These are phyloP conservation scores for Aureobasidium namibiae DNA, from an alignment of 2,329 filamentous ascomycete genomes.

Conservation along the genomic window DNA sequence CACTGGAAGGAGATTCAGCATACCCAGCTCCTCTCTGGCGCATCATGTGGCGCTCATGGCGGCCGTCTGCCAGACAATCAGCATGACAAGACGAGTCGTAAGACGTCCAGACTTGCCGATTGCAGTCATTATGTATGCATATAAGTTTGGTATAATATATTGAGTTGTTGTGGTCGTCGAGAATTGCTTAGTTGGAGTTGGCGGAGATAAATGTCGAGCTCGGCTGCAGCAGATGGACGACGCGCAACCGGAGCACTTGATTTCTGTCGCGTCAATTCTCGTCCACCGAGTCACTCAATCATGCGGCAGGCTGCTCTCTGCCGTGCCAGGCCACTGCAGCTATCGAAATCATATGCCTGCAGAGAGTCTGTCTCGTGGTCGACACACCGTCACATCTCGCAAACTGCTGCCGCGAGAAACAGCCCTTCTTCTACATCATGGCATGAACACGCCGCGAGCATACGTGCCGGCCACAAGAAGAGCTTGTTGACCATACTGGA, in stretches of 20 bases:
- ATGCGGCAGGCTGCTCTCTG: neutral
- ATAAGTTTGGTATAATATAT: neutral
- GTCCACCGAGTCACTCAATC: neutral
- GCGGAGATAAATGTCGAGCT: neutral
- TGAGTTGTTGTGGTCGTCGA: neutral
- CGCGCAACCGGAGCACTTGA: neutral
- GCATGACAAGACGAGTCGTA: neutral
- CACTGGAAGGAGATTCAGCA: too few species aligned
- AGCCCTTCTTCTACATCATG: neutral
- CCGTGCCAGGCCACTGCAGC: neutral
- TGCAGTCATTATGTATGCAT: neutral
- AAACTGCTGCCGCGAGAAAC: neutral
- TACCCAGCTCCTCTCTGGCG: constrained; percentile 16
- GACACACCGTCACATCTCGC: neutral
- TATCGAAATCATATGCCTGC: neutral
- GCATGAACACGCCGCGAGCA: neutral
- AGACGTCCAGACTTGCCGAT: neutral
- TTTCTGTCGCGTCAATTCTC: neutral
- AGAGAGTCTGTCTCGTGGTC: neutral
- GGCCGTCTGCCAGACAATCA: constrained; percentile 1
- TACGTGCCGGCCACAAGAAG: neutral
- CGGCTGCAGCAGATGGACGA: neutral
- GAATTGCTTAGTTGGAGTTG: neutral
- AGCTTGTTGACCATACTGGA: constrained; percentile 42
- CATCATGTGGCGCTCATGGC: constrained; percentile 15